These are phyloP conservation scores for Hemileccinum hortonii DNA, from an alignment of 1,284 basidiomycete species.

Conservation along the genomic window DNA sequence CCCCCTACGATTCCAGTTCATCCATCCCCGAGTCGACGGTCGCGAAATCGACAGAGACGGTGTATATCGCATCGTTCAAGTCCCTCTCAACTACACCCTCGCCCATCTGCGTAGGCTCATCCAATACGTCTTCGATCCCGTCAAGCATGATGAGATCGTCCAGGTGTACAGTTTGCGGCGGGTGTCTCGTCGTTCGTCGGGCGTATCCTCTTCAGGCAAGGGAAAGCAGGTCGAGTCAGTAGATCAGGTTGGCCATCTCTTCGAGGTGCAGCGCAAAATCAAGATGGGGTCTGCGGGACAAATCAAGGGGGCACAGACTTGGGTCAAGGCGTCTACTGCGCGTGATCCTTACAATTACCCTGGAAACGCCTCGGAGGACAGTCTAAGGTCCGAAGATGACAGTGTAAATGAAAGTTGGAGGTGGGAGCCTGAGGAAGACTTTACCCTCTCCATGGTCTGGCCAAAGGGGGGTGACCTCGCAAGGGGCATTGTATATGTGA, in stretches of 20 bases:
- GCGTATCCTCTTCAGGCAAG: slow-evolving; percentile 10
- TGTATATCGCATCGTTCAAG: slow-evolving; percentile 63
- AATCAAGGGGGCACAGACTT: slow-evolving; percentile 51
- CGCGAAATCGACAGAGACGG: slow-evolving; percentile 39
- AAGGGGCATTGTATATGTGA: slow-evolving; percentile 60
- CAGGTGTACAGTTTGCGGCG: slow-evolving; percentile 18
- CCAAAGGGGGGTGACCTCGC: slow-evolving; percentile 45
- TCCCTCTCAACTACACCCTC: slow-evolving; percentile 69
- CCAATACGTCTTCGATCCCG: slow-evolving; percentile 56
- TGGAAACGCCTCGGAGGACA: slow-evolving; percentile 28
- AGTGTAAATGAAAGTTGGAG: slow-evolving; percentile 40
- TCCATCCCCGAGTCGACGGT: slow-evolving; percentile 33
- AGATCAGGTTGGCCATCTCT: slow-evolving; percentile 46
- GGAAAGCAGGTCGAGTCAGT: slow-evolving; percentile 20
- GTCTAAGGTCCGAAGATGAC: slow-evolving; percentile 23
- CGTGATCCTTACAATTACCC: slow-evolving; percentile 55
- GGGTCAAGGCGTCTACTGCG: slow-evolving; percentile 54
- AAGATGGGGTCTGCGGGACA: slow-evolving; percentile 49
- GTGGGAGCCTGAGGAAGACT: slow-evolving; percentile 68
- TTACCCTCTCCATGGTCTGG: slow-evolving; percentile 57
- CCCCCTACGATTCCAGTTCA: slow-evolving; percentile 64
- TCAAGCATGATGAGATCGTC: slow-evolving; percentile 23
- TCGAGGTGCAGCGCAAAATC: slow-evolving; percentile 54
- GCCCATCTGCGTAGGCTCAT: slow-evolving; percentile 62
- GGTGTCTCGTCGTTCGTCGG: slow-evolving; percentile 4